Base-by-base conservation (phyloP, 371 early-diverging fungal species). In the Mucor circinelloides region DNA sequence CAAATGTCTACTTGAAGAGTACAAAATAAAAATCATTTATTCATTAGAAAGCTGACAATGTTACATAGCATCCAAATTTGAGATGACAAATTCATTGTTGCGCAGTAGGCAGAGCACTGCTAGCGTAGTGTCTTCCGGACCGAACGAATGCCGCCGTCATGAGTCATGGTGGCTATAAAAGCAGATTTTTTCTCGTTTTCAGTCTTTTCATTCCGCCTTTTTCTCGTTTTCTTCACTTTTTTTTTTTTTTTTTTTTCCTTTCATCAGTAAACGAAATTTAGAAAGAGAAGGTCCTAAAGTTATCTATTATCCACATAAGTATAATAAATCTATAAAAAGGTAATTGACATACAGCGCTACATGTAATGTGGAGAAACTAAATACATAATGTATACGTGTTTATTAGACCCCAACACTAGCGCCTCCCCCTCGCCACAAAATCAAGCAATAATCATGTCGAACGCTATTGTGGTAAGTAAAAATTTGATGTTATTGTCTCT, bases 391-490 rank as follows among this genome's bases (percentile, higher is more conserved):
- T 15, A 10, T 23, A 58, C 58, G 34, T 23, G 17, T n/a, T 13
- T 34, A 38, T 25, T 34, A 36, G 36, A 46, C 46, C 46, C 46
- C 21, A 46, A 46, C 10, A 7, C 19, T 2, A 46, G 10, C 9
- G 46, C 19, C 40, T 17, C 17, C n/a, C 21, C 46, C 46, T 46
- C 46, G n/a, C 46, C n/a, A 19, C 46, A 46, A 0, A 19, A 46
- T 21, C 46, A 46, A 46, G 46, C 58, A 62, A 66, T 60, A 58
- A 81, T 40, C 40, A 40, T 81, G 82, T 78, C 82, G 55, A 81
- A 81, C 67, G 75, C 77, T 63, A 72, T 78, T 72, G 82, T 81
- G 79, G 82, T 81, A 76, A 74, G 66, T 64, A 60, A 28, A n/a
- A 46, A 67, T 0, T 19, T 5, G 8, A 15, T 4, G 17, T 28